phyloP scores from a whole-genome alignment of 306 rosid genomes.

The Rosa persica region DNA sequence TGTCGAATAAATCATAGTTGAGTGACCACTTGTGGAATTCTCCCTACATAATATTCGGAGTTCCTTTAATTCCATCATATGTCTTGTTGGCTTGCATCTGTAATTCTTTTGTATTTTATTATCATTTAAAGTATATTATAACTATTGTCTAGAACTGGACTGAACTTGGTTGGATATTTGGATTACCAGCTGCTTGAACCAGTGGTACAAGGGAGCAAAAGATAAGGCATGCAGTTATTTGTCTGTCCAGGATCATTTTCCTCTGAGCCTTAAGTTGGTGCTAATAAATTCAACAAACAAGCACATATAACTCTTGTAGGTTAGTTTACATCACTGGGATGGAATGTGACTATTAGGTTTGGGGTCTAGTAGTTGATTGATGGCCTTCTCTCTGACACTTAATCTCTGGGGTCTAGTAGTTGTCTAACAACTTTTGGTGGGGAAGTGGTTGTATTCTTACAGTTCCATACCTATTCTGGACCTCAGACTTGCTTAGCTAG shows the following conservation, averaged over 20 bases:
- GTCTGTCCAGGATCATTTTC: background rate
- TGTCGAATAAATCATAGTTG: too few relatives aligned
- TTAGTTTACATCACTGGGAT: background rate
- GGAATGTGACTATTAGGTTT: background rate
- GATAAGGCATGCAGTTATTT: background rate
- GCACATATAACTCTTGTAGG: background rate
- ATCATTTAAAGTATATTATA: background rate
- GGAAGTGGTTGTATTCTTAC: background rate
- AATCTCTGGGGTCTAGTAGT: background rate
- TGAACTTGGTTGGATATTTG: constrained; percentile 9
- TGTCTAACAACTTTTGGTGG: background rate
- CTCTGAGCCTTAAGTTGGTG: background rate
- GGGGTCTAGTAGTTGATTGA: background rate
- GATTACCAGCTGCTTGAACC: constrained; percentile 11
- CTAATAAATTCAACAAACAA: background rate
- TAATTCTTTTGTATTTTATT: background rate
- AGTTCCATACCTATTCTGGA: background rate
- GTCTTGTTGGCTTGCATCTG: background rate
- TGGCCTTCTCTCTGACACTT: background rate
- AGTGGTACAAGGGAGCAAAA: constrained; percentile 2
- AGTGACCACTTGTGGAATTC: too few relatives aligned
- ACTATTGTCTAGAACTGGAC: background rate
- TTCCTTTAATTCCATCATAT: background rate
- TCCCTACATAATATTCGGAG: too few relatives aligned
- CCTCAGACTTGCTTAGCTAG: background rate